phyloP scores from a whole-genome alignment of 345 rosid genomes.

The Aquilaria yunnanensis region DNA sequence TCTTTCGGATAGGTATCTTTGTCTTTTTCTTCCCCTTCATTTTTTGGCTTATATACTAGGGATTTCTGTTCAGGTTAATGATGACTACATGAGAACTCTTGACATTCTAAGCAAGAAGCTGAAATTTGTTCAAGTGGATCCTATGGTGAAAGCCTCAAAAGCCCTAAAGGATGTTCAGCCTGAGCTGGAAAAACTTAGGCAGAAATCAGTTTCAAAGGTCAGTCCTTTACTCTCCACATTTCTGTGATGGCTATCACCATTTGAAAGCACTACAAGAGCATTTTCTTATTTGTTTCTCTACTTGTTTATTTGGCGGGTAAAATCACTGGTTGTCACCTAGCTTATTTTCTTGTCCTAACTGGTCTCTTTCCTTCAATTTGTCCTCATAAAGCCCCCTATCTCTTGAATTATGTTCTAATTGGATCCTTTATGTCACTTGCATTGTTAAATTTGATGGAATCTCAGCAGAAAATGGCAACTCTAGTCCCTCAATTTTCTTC shows the following conservation, averaged over 20 bases:
- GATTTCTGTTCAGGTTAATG: slow-evolving; percentile 66
- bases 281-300: too few species aligned
- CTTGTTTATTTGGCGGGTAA: too few species aligned
- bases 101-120: slow-evolving; percentile 92
- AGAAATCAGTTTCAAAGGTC: slow-evolving; percentile 96
- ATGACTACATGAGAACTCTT: slow-evolving; percentile 83
- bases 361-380: too few species aligned
- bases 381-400: too few species aligned
- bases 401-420: too few species aligned
- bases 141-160: slow-evolving; percentile 70
- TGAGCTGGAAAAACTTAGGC: slow-evolving; percentile 94
- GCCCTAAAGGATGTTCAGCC: slow-evolving; percentile 96
- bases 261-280: too few species aligned
- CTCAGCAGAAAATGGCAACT: too few species aligned
- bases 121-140: slow-evolving; percentile 76
- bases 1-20: slow-evolving; percentile 1
- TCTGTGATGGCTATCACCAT: background rate
- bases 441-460: too few species aligned
- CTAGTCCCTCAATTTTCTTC: too few species aligned
- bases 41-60: slow-evolving; percentile 11
- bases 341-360: too few species aligned
- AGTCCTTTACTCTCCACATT: background rate
- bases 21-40: background rate
- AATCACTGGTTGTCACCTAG: too few species aligned
- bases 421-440: too few species aligned